Base-by-base conservation (phyloP, 805 yeast genomes). In the Cyberlindnera japonica region DNA sequence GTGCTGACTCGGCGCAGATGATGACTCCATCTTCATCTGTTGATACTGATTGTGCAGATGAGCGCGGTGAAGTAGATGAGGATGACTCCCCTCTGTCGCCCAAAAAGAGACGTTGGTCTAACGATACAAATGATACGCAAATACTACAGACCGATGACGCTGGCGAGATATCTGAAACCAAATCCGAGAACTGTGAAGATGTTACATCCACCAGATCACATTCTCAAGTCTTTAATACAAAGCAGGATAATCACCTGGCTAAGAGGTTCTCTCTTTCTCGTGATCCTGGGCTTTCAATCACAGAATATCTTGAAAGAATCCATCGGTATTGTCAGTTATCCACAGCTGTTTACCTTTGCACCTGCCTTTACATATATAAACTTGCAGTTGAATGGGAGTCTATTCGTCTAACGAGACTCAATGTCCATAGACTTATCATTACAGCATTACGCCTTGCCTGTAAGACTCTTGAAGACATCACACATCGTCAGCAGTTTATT, bases 361-460 rank as follows among this genome's bases (percentile, higher is more conserved):
- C 64, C 5, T 41, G 52, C 1, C 43, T 41, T 17, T 61, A 60
- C 38, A 49, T 61, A 5, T 42, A 58, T 39, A 51, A 42, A 6
- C 32, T 61, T 12, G 51, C 48, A 4, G 39, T 48, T 9, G 34
- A 44, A 3, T 35, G 27, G 35, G 31, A 44, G 15, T 29, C 40
- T 7, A 20, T 62, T 18, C 53, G 50, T 16, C 45, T 74, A 18
- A 64, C 72, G 1, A 57, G 55, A 2, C 54, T 62, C 9, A 72
- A 72, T 42, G 71, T 63, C 3, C 74, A 72, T 50, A 53, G 79
- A 12, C 44, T 73, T 8, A 55, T 72, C 13, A 58, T 71, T 23
- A 72, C 75, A 0, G 66, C 71, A 2, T 54, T 71, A 11, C 51
- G 77, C n/a, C 55, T 74, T 3, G 71, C 78, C 6, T 65, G 71